Conservation (phyloP, 78 protist species). For the slime mould (Dictyostelium discoideum) region DNA sequence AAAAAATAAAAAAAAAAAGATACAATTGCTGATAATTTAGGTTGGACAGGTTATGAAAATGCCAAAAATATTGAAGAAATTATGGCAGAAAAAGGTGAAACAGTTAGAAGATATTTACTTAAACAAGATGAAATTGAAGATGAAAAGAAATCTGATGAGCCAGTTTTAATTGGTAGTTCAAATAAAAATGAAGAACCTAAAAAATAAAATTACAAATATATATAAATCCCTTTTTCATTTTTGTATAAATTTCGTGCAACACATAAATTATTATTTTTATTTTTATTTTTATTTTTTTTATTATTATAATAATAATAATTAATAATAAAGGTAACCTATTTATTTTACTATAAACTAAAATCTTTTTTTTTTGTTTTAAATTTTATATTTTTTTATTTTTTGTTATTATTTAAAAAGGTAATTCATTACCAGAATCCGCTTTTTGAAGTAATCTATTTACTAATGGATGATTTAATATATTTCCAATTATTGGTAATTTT, state of each 20-base stretch:
- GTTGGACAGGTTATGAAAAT: conserved; percentile 54
- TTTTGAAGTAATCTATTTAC: conserved; percentile 29
- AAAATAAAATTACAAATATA: not conserved
- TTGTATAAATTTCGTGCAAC: not conserved
- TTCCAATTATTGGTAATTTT: conserved; percentile 78
- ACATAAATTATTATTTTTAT: too few relatives aligned
- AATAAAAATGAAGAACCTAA: not conserved
- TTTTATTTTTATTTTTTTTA: not conserved
- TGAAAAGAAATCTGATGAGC: not conserved
- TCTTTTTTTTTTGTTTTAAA: not conserved
- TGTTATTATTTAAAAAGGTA: conserved; percentile 38
- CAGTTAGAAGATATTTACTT: conserved; percentile 33
- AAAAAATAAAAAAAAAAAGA: not conserved
- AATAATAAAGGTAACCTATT: not conserved
- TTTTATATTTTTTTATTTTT: not conserved
- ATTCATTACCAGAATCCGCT: conserved; percentile 66
- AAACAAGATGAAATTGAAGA: conserved; percentile 25
- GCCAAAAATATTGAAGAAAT: conserved; percentile 67
- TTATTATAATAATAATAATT: not conserved
- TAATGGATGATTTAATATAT: conserved; percentile 61
- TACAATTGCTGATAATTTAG: conserved; percentile 71
- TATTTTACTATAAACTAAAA: too few relatives aligned
- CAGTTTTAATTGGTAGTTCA: conserved; percentile 22
- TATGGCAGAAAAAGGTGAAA: conserved; percentile 57
- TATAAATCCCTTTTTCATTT: not conserved